Percentiles rank a stretch among this genome's conserved stretches.
phyloP scores from a whole-genome alignment of 768 basidiomycete species.

The Psilocybe cubensis region DNA sequence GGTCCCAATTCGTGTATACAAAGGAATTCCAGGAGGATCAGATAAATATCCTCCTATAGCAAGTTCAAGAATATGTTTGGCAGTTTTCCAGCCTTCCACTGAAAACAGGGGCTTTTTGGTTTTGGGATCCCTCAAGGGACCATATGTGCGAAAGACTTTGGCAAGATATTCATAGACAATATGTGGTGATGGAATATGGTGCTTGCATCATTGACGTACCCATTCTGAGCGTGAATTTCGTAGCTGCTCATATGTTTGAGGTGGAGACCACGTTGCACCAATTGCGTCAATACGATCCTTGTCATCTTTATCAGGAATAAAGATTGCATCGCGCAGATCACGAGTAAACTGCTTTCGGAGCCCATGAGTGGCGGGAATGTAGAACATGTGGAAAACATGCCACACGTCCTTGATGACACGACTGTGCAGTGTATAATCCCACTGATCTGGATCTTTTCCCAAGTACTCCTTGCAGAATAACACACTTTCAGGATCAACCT shows the following conservation, averaged over 20 bases:
- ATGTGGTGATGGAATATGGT: constrained; percentile 34
- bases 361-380: constrained; percentile 26
- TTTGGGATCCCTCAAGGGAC: constrained; percentile 33
- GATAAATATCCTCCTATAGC: constrained; percentile 29
- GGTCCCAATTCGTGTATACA: constrained; percentile 24
- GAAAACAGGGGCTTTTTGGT: constrained; percentile 33
- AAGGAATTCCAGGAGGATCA: constrained; percentile 30
- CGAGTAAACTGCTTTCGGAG: constrained; percentile 18
- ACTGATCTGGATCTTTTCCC: not conserved
- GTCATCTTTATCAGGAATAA: constrained; percentile 17
- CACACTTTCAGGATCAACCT: not conserved
- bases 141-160: constrained; percentile 31
- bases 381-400: constrained; percentile 30
- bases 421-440: constrained; percentile 10
- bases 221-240: constrained; percentile 15
- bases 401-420: constrained; percentile 29
- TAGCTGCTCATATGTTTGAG: constrained; percentile 18
- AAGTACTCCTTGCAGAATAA: not conserved
- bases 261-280: constrained; percentile 10
- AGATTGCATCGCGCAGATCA: constrained; percentile 10
- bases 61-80: constrained; percentile 29
- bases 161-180: constrained; percentile 26
- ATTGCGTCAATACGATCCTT: constrained; percentile 19
- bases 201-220: constrained; percentile 27
- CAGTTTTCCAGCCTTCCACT: constrained; percentile 27